phyloP scores from a whole-genome alignment of 345 rosid genomes.

The Firmiana major region DNA sequence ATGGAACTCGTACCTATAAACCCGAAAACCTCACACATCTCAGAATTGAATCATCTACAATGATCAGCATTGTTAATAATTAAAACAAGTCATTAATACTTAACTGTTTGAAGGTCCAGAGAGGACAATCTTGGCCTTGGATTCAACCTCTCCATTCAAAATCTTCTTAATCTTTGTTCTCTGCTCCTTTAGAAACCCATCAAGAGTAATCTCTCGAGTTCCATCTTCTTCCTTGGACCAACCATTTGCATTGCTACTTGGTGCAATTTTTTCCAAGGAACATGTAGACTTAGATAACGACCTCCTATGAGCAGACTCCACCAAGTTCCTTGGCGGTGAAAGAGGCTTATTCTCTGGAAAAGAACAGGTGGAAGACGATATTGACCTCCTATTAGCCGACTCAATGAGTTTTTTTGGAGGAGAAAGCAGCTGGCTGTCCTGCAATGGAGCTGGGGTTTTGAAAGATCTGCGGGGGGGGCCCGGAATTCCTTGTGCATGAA shows the following conservation, averaged over 20 bases:
- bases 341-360: slow-evolving; percentile 25
- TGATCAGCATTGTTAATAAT: not conserved
- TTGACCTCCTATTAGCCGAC: slow-evolving; percentile 37
- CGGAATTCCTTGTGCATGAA: slow-evolving; percentile 25
- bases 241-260: slow-evolving; percentile 6
- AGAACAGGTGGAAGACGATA: slow-evolving; percentile 36
- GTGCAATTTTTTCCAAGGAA: slow-evolving; percentile 35
- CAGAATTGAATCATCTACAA: not conserved
- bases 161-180: slow-evolving; percentile 41
- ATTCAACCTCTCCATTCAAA: slow-evolving; percentile 30
- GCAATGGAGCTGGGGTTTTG: slow-evolving; percentile 23
- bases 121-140: slow-evolving; percentile 51
- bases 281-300: slow-evolving; percentile 47
- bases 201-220: slow-evolving; percentile 25
- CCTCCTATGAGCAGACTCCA: slow-evolving; percentile 49
- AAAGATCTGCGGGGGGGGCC: slow-evolving; percentile 32
- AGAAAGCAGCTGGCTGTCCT: slow-evolving; percentile 33
- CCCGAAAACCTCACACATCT: not conserved
- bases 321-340: slow-evolving; percentile 51
- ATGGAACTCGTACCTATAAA: slow-evolving; percentile 56
- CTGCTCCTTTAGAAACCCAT: slow-evolving; percentile 48
- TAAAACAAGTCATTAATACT: slow-evolving; percentile 10
- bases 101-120: slow-evolving; percentile 63
- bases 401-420: slow-evolving; percentile 40
- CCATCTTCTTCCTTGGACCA: slow-evolving; percentile 30